Percentiles rank a stretch among this genome's conserved stretches.
phyloP scores from a whole-genome alignment of 1,139 yeast genomes.

The Geotrichum aggregatum region DNA sequence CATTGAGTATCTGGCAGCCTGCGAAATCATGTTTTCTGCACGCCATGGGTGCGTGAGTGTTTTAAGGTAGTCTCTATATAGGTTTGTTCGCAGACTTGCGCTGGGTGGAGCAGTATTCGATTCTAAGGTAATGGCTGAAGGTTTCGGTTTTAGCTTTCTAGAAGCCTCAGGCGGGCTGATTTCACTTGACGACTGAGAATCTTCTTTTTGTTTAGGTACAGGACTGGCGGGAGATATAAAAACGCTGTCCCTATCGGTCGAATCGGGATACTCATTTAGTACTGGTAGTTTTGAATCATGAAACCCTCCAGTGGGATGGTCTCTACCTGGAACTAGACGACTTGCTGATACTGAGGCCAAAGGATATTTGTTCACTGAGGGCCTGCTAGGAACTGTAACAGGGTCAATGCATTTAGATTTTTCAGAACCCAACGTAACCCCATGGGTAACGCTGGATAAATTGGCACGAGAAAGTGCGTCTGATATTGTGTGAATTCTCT shows the following conservation, averaged over 20 bases:
- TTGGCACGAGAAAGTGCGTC: neutral
- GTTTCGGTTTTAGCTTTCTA: neutral
- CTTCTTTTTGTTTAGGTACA: neutral
- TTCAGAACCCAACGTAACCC: neutral
- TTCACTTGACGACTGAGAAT: neutral
- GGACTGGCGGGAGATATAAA: no score
- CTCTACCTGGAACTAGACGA: neutral
- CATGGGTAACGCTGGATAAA: neutral
- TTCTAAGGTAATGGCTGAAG: neutral
- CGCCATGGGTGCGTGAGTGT: conserved; percentile 48
- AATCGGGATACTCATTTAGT: neutral
- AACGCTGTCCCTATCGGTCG: neutral
- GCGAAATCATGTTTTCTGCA: conserved; percentile 43
- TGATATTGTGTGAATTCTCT: neutral
- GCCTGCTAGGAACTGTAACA: neutral
- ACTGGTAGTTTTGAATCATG: neutral
- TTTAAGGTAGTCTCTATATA: conserved; percentile 27
- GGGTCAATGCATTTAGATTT: neutral
- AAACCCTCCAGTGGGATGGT: neutral
- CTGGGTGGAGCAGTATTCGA: neutral
- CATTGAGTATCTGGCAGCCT: conserved; percentile 52
- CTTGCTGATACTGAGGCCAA: neutral
- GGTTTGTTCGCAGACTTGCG: neutral
- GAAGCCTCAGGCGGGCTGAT: neutral
- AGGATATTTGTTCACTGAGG: neutral